Evolutionary conservation across 306 rosid genomes (phyloP), one percentile per base, ranked within the genome.

Genomic region (Prunus mume): DNA sequence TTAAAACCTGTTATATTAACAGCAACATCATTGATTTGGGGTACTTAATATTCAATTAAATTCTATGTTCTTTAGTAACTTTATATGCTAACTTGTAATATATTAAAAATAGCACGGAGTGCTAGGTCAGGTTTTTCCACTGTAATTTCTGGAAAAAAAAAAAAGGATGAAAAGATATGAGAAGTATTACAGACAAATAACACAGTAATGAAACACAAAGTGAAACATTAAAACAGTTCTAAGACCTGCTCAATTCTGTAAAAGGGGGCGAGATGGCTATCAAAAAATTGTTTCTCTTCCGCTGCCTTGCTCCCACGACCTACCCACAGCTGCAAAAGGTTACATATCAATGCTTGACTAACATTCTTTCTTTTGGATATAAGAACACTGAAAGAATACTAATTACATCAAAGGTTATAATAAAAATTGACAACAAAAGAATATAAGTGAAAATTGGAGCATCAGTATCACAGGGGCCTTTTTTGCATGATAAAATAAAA

Each of bases 221-320:
- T 66, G 50, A 69, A 60, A 41, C 20, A 17, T 34, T 45, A 75
- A 50, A 61, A 66, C 4, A 47, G 60, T 46, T 38, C 9, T 27
- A 25, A 52, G 5, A 94, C 98, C 97, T 94, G 97, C 83, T 94
- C 97, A 80, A 94, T 94, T 86, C 98, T 84, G 85, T 94, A 94
- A 83, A 94, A 94, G 67, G 98, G 98, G 28, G 98, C 97, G 61
- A 94, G 97, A 75, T 92, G 96, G 65, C 78, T 92, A 78, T 92
- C 98, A 61, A 94, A 94, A 76, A 87, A 94, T 2, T 81, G 87
- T 79, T 94, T 94, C 89, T 94, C 98, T 80, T 88, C 90, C 1
- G 98, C 98, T 56, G 96, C 98, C 86, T 75, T 90, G 84, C 98
- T 94, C 77, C 87, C 97, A 78, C 68, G 97, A 81, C 98, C 98